Evolutionary conservation across 345 rosid genomes (phyloP).

Genomic region (Draba incana): DNA sequence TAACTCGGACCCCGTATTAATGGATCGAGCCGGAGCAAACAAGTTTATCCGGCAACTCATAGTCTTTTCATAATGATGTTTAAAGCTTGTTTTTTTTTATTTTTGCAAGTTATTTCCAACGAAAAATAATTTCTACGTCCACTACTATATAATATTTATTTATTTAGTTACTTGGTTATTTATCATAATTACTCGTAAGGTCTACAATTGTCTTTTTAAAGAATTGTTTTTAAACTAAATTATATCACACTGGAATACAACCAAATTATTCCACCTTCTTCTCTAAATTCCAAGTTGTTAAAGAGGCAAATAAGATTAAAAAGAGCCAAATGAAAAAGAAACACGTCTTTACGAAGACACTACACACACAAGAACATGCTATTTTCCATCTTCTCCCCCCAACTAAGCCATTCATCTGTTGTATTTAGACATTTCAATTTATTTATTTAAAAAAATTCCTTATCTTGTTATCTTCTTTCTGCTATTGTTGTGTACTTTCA

Average conservation of each 20-base stretch:
- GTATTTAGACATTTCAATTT: slow-evolving; percentile 31
- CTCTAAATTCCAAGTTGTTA: slow-evolving; percentile 26
- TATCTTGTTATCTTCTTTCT: slow-evolving; percentile 30
- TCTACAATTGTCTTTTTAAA: not conserved
- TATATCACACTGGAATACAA: not conserved
- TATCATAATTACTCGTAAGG: not conserved
- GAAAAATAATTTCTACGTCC: too few relatives aligned
- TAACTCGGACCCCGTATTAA: too few relatives aligned
- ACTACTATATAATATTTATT: too few relatives aligned
- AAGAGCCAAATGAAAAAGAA: slow-evolving; percentile 33
- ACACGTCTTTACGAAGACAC: slow-evolving; percentile 32
- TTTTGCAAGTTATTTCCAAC: not conserved
- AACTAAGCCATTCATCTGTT: slow-evolving; percentile 29
- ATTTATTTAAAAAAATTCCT: not conserved
- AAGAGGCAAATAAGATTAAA: slow-evolving; percentile 23
- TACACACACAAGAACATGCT: slow-evolving; percentile 42
- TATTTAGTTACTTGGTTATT: too few relatives aligned
- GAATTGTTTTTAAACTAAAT: too few relatives aligned
- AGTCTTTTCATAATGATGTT: not conserved
- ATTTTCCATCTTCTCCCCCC: slow-evolving; percentile 25
- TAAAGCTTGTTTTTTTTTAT: not conserved
- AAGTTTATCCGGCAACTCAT: too few relatives aligned
- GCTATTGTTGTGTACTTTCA: slow-evolving; percentile 36
- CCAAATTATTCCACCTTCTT: slow-evolving; percentile 3
- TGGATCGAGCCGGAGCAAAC: too few relatives aligned